Conservation (phyloP, 768 basidiomycete species). For the Hemileccinum rubropunctum region DNA sequence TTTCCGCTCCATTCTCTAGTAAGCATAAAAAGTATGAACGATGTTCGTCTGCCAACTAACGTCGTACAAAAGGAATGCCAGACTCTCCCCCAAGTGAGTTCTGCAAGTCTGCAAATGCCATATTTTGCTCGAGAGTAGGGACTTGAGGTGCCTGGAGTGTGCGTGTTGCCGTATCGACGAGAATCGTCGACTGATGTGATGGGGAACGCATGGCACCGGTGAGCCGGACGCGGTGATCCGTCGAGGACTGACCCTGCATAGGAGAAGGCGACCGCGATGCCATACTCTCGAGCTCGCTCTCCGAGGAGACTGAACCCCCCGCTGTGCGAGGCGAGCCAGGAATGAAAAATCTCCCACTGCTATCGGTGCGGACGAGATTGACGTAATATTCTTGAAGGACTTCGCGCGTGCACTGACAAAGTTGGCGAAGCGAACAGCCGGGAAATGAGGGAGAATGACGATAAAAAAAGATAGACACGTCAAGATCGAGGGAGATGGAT, state of each 20-base stretch:
- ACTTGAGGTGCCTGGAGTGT: conserved; percentile 46
- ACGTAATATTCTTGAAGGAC: conserved; percentile 91
- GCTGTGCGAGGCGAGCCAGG: conserved; percentile 38
- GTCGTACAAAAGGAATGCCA: conserved; percentile 21
- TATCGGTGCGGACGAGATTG: conserved; percentile 88
- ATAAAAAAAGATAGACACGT: conserved; percentile 13
- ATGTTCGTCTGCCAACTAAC: conserved; percentile 1
- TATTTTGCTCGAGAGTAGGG: conserved; percentile 79
- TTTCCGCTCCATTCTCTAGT: background rate
- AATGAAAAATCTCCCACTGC: conserved; percentile 54
- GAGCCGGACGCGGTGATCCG: conserved; percentile 26
- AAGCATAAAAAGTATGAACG: background rate
- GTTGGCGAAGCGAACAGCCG: conserved; percentile 4
- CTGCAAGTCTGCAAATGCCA: conserved; percentile 74
- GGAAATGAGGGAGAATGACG: background rate
- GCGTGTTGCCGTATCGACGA: conserved; percentile 36
- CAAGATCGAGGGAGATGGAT: conserved; percentile 15
- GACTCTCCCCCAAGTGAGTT: conserved; percentile 39
- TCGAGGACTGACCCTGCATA: conserved; percentile 12
- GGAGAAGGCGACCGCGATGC: conserved; percentile 56
- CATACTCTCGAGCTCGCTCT: conserved; percentile 55
- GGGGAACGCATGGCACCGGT: conserved; percentile 21
- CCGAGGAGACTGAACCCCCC: conserved; percentile 44
- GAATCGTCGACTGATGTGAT: conserved; percentile 36
- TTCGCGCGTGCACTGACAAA: conserved; percentile 77